phyloP scores from a whole-genome alignment of 2,329 filamentous ascomycete species.

The Colletotrichum abscissum region DNA sequence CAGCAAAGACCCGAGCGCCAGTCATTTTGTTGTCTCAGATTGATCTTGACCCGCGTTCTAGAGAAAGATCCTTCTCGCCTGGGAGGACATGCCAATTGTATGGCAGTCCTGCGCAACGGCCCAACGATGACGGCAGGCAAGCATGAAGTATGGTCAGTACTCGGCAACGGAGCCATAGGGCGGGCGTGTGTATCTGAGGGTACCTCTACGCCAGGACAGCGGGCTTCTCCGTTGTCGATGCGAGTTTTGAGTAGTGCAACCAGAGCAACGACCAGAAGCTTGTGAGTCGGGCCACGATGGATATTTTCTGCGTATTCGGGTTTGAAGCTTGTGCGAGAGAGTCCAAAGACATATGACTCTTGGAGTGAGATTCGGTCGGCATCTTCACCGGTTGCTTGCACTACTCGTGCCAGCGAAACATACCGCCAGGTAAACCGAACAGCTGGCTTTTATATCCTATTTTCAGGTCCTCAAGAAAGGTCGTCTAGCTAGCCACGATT shows the following conservation, averaged over 20 bases:
- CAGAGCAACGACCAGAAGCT: background rate
- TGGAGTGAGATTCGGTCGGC: background rate
- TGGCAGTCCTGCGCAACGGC: background rate
- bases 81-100: background rate
- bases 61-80: background rate
- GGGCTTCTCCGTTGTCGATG: background rate
- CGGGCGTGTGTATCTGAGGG: background rate
- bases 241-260: background rate
- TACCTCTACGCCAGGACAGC: background rate
- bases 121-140: background rate
- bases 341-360: background rate
- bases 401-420: slow-evolving; percentile 2
- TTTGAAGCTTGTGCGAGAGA: background rate
- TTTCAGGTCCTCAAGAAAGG: background rate
- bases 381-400: background rate
- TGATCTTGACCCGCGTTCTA: background rate
- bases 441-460: background rate
- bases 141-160: background rate
- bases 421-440: background rate
- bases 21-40: background rate
- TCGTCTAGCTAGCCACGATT: background rate
- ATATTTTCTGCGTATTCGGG: background rate
- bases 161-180: background rate
- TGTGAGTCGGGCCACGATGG: background rate
- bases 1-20: background rate